Evolutionary conservation across 2,329 filamentous ascomycete species (phyloP), one percentile per base, ranked within the genome.

Genomic region (Ascochyta rabiei): DNA sequence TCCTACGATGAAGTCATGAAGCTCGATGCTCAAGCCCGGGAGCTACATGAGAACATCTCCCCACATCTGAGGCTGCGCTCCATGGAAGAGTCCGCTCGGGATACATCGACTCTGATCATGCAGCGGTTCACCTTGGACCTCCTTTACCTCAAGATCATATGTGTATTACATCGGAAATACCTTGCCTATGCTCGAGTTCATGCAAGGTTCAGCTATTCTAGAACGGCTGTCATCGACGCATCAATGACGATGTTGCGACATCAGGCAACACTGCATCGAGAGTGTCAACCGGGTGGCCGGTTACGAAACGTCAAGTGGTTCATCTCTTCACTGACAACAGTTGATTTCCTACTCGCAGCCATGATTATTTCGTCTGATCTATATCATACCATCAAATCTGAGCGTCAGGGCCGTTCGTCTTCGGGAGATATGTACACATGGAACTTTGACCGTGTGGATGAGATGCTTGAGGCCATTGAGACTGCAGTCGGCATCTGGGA

Each of bases 101-200:
- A 96, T 56, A 87, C 85, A 0, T 80, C 83, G 2, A 82, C 82
- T 19, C 67, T 87, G 28, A 84, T 97, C 53, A 89, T 96, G 79
- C 89, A 93, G 46, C 87, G 93, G 24, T 93, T 92, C 71, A 89
- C 89, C 52, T 79, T 97, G 28, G 90, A 95, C 58, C 88, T 95
- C 44, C 78, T 97, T 5, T 96, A 92, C 70, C 87, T 96, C 60
- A 96, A 96, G 76, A 89, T 92, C 16, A 83, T 96, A 66, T 96
- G 91, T 66, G 84, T 96, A 19, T 83, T 99, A 34, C 95, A 99
- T 74, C 85, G 92, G 45, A 92, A 92, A 60, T 97, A 95, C 72
- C 83, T 96, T 53, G 81, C 85, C n/a, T 85, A 87, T 55, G 90
- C 92, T 23, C 60, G 69, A 42, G 85, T 89, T 55, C 95, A 93